Base-by-base conservation (phyloP, 805 yeast genomes). In the Starmerella cellae region DNA sequence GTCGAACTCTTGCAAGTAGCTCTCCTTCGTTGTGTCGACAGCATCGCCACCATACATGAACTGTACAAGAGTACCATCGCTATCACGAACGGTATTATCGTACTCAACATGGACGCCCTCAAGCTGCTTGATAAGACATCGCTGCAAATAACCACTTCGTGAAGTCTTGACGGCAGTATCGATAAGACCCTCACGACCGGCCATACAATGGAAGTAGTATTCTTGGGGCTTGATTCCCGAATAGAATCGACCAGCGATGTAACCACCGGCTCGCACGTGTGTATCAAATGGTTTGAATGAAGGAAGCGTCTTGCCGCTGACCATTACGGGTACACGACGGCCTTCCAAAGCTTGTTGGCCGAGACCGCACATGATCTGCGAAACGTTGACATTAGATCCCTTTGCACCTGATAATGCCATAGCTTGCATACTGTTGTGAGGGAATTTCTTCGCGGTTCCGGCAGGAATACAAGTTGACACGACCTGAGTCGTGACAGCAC, bases 281-380 rank as follows among this genome's bases (percentile, higher is more conserved):
- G 98, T 91, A 60, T 93, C 99, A 59, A 75, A 88, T 1, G 98
- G 88, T 63, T 82, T 83, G 74, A 91, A 91, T 34, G 95, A 80
- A 18, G 99, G 99, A 46, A 91, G 70, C 0, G 97, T 82, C 65
- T 91, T 91, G 61, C 99, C 99, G 52, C 93, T 79, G 23, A 91
- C 95, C 99, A 91, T 91, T 36, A 88, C 94, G 16, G 99, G 99
- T 19, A 91, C 98, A 71, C 99, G 80, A 65, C 97, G 79, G 66
- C 99, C 99, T 69, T 91, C 99, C 57, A 91, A 72, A 35, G 97
- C 97, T 68, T 91, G 99, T 67, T 91, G 99, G 39, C 99, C 99
- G 52, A 91, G 73, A 58, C 93, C 70, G 75, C 99, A 91, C 98
- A 93, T 93, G 66, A 91, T 93, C 69, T 91, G 99, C 31, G 98